phyloP scores from a whole-genome alignment of 129 eudicot genomes.

The sunflower (Helianthus annuus) region HanXRQr2.0-SUNRISE NC_035433.2:3333129-3333628 shows the following conservation, averaged over 20 bases:
- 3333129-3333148: conserved; percentile 20
- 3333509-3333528: conserved; percentile 35
- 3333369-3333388: too few relatives aligned
- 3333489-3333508: conserved; percentile 31
- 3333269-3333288: conserved; percentile 13
- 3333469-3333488: conserved; percentile 5
- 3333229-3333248: neutral
- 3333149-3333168: conserved; percentile 25
- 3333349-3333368: too few relatives aligned
- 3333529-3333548: conserved; percentile 41
- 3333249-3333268: neutral
- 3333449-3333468: conserved; percentile 34
- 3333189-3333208: neutral
- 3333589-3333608: conserved; percentile 32
- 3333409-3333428: conserved; percentile 1
- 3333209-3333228: neutral
- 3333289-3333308: neutral
- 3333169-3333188: neutral
- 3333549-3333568: conserved; percentile 50
- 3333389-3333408: neutral
- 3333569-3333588: conserved; percentile 57
- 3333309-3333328: neutral
- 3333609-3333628: conserved; percentile 18
- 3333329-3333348: too few relatives aligned
- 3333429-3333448: neutral